Percentiles rank a stretch among this genome's conserved stretches.
Evolutionary conservation across 441 rosid species (phyloP).

Genomic region (Daphne laureola): DNA sequence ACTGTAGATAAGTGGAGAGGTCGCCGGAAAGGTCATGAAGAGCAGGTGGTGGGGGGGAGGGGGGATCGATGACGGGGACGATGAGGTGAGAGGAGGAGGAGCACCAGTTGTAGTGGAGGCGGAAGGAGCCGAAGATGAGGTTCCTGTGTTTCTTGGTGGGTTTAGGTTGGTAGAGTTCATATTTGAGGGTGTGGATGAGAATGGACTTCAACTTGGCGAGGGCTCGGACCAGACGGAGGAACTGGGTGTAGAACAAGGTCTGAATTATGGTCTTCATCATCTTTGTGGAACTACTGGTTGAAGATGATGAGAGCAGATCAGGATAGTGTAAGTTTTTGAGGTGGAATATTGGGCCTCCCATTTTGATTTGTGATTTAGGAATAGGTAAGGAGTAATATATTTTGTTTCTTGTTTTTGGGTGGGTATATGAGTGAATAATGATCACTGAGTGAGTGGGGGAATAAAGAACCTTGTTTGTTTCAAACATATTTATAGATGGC

Average conservation of each 20-base stretch:
- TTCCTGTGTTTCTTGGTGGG: conserved; percentile 29
- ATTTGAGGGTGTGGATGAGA: conserved; percentile 32
- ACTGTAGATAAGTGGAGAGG: conserved; percentile 59
- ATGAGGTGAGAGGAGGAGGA: conserved; percentile 83
- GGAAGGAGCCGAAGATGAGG: conserved; percentile 61
- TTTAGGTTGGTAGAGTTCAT: conserved; percentile 31
- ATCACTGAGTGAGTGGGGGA: conserved; percentile 14
- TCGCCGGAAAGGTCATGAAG: too few species aligned
- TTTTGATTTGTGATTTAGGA: conserved; percentile 16
- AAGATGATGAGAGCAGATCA: conserved; percentile 39
- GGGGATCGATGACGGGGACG: conserved; percentile 44
- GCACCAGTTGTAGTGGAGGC: conserved; percentile 92
- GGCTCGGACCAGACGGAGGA: conserved; percentile 40
- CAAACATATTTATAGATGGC: conserved; percentile 20
- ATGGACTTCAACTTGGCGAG: conserved; percentile 53
- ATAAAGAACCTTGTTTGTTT: conserved; percentile 15
- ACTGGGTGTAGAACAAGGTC: conserved; percentile 41
- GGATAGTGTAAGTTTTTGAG: conserved; percentile 18
- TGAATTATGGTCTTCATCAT: conserved; percentile 55
- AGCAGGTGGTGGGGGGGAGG: too few species aligned
- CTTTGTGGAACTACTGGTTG: conserved; percentile 41
- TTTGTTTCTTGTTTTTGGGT: neutral
- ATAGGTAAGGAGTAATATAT: too few species aligned
- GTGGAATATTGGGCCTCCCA: conserved; percentile 25
- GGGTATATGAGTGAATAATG: conserved; percentile 10